Conservation (phyloP, 225 moss, liverwort and hornwort species). For the Polytrichum formosum region DNA sequence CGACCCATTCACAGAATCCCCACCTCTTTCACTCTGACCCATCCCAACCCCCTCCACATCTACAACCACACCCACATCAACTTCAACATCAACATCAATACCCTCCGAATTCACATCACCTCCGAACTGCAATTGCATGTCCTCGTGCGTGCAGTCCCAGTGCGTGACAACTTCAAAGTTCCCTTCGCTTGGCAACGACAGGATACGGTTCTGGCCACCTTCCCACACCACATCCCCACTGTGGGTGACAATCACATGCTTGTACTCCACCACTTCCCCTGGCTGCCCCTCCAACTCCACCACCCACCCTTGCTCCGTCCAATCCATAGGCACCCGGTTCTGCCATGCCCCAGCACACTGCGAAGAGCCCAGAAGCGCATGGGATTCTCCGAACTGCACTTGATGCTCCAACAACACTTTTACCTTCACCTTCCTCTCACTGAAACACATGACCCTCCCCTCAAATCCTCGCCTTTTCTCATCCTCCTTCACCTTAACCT, state of each 20-base stretch:
- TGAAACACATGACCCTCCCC: too few relatives aligned
- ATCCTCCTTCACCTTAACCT: too few relatives aligned
- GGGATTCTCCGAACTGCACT: conserved; percentile 78
- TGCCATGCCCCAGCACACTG: conserved; percentile 80
- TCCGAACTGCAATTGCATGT: conserved; percentile 38
- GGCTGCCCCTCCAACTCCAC: conserved; percentile 72
- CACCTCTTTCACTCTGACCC: background rate
- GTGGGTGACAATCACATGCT: conserved; percentile 76
- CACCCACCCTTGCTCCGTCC: conserved; percentile 92
- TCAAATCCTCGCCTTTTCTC: too few relatives aligned
- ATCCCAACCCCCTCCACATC: conserved; percentile 13
- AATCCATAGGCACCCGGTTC: conserved; percentile 71
- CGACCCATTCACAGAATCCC: conserved; percentile 12
- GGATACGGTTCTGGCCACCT: conserved; percentile 63
- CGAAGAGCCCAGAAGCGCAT: conserved; percentile 81
- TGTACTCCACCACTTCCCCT: conserved; percentile 84
- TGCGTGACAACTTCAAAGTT: conserved; percentile 67
- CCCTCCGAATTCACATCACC: conserved; percentile 8
- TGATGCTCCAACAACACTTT: conserved; percentile 79
- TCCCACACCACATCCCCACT: conserved; percentile 82
- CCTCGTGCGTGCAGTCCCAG: conserved; percentile 82
- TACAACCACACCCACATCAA: conserved; percentile 1
- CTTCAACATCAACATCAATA: background rate
- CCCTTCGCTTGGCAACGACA: conserved; percentile 57
- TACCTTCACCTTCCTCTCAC: conserved; percentile 67